Evolutionary conservation across 305 asterid genomes (phyloP), one percentile per base, ranked within the genome.

Genomic region (Euphrasia arctica): DNA sequence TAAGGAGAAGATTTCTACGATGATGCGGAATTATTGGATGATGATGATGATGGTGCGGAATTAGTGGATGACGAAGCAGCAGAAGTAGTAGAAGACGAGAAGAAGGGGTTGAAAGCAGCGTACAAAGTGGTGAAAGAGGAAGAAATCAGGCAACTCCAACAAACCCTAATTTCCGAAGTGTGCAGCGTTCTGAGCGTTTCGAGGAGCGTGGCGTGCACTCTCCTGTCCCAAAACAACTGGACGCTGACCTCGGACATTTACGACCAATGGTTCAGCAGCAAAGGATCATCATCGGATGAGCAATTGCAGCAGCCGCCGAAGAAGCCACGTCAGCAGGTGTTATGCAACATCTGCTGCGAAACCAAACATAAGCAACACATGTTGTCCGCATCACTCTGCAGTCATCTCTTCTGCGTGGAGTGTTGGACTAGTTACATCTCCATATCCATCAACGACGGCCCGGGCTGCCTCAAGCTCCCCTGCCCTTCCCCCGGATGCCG

Each of bases 201-300:
- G 5, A 65, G 70, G 65, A 70, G 65, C 31, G 49, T 43, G 0
- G 79, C 89, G 4, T 71, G 72, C 67, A 22, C 69, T 43, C 75
- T 85, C 11, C 57, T 82, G 31, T 70, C 69, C 73, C 79, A 67
- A 5, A 57, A 77, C 29, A 77, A 65, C 0, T 85, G 92, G 90
- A 70, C 60, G 41, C 74, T 68, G 14, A 66, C 25, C 65, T 59
- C 71, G 5, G 27, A 25, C 27, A 78, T 73, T 9, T 66, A 69
- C 41, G 87, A 82, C 6, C 71, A 60, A 8, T 82, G 87, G 89
- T 75, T 82, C 12, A 27, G 77, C 18, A 74, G 71, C 9, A 84
- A 70, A 56, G 13, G 58, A 43, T 57, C 58, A 25, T 25, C 27
- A 25, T 25, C 27, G 27, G 27, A 25, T 1, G 27, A 25, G 27